A percentile compares a stretch with the other conserved stretches of the same genome.
Conservation (phyloP, 139 green algal species). For the Chlamydomonas sp. region DNA sequence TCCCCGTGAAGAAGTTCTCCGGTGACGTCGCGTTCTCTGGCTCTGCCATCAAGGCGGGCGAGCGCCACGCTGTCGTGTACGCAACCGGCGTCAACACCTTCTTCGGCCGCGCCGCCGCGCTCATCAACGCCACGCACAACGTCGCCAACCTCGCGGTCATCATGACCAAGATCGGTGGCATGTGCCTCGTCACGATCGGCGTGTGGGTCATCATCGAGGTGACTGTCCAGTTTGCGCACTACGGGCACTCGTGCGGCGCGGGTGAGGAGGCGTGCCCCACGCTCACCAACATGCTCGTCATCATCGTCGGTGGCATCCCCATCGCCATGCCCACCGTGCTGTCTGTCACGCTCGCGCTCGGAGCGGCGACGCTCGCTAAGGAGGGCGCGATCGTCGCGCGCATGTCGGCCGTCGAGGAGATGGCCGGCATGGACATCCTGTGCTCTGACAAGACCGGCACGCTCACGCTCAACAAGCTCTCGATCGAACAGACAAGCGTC, state of each 20-base stretch:
- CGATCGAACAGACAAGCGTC: conserved; percentile 21
- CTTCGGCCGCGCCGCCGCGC: conserved; percentile 72
- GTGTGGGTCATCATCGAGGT: conserved; percentile 71
- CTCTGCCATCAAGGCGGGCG: conserved; percentile 82
- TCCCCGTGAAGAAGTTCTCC: conserved; percentile 75
- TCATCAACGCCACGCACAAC: conserved; percentile 67
- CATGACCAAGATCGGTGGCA: conserved; percentile 74
- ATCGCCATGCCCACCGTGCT: conserved; percentile 92
- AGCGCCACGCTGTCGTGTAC: conserved; percentile 72
- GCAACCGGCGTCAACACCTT: conserved; percentile 80
- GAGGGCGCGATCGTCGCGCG: conserved; percentile 85
- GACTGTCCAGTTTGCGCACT: conserved; percentile 65
- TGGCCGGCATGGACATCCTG: conserved; percentile 85
- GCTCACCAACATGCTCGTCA: conserved; percentile 80
- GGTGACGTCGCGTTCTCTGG: conserved; percentile 71
- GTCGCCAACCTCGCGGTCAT: conserved; percentile 79
- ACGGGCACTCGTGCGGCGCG: conserved; percentile 48
- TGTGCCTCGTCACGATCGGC: conserved; percentile 74
- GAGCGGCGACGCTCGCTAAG: conserved; percentile 70
- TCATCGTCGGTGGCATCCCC: conserved; percentile 85
- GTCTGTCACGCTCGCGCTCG: conserved; percentile 80
- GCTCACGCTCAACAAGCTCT: conserved; percentile 76
- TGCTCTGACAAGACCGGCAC: conserved; percentile 92
- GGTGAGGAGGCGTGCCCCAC: conserved; percentile 65
- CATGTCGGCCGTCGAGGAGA: conserved; percentile 83